A percentile compares a stretch with the other conserved stretches of the same genome.
Conservation (phyloP, 805 yeast species). For the Pichia californica region DNA sequence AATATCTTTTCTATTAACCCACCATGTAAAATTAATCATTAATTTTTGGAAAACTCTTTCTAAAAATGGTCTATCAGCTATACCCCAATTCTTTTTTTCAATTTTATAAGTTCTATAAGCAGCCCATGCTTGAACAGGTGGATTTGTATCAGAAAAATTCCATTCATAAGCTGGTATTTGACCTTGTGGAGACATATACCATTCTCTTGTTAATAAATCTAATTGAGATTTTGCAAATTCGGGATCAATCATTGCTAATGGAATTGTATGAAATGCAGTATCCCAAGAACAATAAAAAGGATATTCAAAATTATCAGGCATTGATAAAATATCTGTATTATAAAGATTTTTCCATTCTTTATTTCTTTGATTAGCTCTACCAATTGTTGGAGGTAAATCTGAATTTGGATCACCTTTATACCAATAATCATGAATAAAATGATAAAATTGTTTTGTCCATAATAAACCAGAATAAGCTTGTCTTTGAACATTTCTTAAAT, state of each 20-base stretch:
- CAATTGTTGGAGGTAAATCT: slow-evolving; percentile 68
- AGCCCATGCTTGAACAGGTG: slow-evolving; percentile 97
- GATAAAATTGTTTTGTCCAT: slow-evolving; percentile 91
- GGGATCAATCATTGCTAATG: slow-evolving; percentile 90
- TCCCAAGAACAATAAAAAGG: slow-evolving; percentile 98
- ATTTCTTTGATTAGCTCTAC: slow-evolving; percentile 83
- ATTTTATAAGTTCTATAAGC: slow-evolving; percentile 81
- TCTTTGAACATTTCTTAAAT: slow-evolving; percentile 75
- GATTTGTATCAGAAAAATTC: slow-evolving; percentile 94
- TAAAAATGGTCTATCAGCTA: slow-evolving; percentile 71
- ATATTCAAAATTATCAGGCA: slow-evolving; percentile 95
- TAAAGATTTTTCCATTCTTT: slow-evolving; percentile 84
- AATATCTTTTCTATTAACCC: slow-evolving; percentile 88
- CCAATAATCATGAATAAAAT: slow-evolving; percentile 84
- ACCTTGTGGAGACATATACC: slow-evolving; percentile 99
- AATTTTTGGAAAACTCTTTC: slow-evolving; percentile 92
- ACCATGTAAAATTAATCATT: slow-evolving; percentile 88
- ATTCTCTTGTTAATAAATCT: slow-evolving; percentile 80
- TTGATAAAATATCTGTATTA: slow-evolving; percentile 77
- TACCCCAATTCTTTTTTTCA: slow-evolving; percentile 80
- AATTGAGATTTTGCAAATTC: slow-evolving; percentile 85
- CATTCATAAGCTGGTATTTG: slow-evolving; percentile 96
- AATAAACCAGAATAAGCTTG: slow-evolving; percentile 92
- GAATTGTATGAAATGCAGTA: slow-evolving; percentile 90
- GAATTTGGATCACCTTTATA: slow-evolving; percentile 74